These are phyloP conservation scores for Holtermanniella nyarrowii DNA, from an alignment of 768 basidiomycete genomes.

Conservation along the genomic window DNA sequence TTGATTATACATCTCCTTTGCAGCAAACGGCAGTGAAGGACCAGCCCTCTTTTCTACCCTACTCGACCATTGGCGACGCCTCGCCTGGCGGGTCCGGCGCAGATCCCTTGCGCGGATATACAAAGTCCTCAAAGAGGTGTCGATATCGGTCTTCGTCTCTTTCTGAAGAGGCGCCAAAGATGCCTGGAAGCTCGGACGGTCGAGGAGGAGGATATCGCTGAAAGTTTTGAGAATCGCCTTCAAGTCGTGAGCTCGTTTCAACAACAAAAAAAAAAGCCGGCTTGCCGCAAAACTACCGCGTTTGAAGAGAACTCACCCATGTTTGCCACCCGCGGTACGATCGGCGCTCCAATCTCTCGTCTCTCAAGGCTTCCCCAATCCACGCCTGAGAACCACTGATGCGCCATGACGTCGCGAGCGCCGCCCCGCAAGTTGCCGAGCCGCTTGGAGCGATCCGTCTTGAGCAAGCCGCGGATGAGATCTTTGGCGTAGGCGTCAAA, in stretches of 20 bases:
- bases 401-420: conserved; percentile 77
- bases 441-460: conserved; percentile 81
- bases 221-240: conserved; percentile 41
- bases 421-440: conserved; percentile 89
- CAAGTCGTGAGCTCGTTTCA: background rate
- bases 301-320: conserved; percentile 28
- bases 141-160: conserved; percentile 28
- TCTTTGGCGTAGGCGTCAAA: conserved; percentile 84
- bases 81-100: background rate
- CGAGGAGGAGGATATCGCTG: conserved; percentile 38
- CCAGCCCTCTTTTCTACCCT: too few relatives aligned
- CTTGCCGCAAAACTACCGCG: too few relatives aligned
- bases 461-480: conserved; percentile 76
- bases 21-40: too few relatives aligned
- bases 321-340: conserved; percentile 35
- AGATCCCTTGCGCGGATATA: conserved; percentile 8
- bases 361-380: conserved; percentile 40
- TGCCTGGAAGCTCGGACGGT: conserved; percentile 38
- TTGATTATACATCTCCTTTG: too few relatives aligned
- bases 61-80: too few relatives aligned
- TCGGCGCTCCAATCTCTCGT: conserved; percentile 39
- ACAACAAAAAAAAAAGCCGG: background rate
- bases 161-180: conserved; percentile 32
- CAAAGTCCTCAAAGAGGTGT: conserved; percentile 30
- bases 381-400: conserved; percentile 67